Percentiles rank a stretch among this genome's conserved stretches.
Conservation (phyloP, 192 early-diverging fungal species). For the Rhizophlyctis rosea region DNA sequence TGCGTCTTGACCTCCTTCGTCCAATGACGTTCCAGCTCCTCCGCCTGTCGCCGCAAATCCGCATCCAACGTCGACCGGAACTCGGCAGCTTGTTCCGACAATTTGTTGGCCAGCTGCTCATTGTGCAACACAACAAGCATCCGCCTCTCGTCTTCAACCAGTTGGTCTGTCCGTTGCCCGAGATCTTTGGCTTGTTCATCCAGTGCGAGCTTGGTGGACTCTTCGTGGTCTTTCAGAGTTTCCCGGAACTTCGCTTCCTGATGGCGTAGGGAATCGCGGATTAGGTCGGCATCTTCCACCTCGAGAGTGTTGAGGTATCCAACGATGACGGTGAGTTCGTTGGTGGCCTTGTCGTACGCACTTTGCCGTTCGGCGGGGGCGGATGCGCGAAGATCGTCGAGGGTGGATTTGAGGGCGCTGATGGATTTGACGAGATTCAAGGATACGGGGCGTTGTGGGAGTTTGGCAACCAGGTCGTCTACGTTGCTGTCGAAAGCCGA, state of each 20-base stretch:
- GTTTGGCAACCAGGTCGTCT: not conserved
- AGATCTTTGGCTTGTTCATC: constrained; percentile 53
- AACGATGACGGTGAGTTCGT: constrained; percentile 12
- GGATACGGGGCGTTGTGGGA: not conserved
- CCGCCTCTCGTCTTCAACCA: constrained; percentile 44
- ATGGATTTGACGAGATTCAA: constrained; percentile 8
- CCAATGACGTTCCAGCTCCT: constrained; percentile 68
- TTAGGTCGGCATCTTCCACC: constrained; percentile 24
- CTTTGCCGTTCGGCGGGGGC: constrained; percentile 2
- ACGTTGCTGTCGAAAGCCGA: no score
- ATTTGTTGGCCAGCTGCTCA: constrained; percentile 35
- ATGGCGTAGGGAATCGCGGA: constrained; percentile 45
- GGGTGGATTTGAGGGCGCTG: constrained; percentile 6
- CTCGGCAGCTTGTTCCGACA: constrained; percentile 34
- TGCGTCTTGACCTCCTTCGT: constrained; percentile 69
- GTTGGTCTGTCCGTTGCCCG: constrained; percentile 41
- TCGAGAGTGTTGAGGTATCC: constrained; percentile 23
- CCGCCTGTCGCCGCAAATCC: constrained; percentile 64
- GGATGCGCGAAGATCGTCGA: constrained; percentile 3
- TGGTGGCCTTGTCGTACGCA: constrained; percentile 15
- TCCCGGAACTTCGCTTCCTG: constrained; percentile 45
- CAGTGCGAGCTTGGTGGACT: constrained; percentile 53
- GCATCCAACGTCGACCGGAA: constrained; percentile 54
- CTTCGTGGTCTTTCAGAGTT: constrained; percentile 39
- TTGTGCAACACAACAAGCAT: constrained; percentile 50